Conservation (phyloP, 441 rosid species). For the Aquilaria agallochum region DNA sequence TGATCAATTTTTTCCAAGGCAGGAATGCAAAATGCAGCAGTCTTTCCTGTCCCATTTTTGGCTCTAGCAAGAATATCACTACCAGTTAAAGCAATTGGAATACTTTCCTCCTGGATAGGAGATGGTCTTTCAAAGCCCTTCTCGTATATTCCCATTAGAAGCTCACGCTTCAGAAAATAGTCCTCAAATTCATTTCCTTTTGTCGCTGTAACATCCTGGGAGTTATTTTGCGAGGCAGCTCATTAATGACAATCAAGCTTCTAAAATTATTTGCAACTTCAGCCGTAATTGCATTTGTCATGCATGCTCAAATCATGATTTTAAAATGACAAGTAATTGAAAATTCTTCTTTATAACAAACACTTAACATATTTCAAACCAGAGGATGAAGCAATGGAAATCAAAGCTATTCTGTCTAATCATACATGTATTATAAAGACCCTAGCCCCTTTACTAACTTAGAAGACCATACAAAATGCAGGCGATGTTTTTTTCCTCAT, state of each 20-base stretch:
- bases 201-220: conserved; percentile 92
- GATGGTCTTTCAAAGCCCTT: conserved; percentile 96
- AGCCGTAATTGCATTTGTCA: too few relatives aligned
- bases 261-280: neutral
- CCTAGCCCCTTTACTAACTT: neutral
- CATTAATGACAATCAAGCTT: neutral
- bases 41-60: conserved; percentile 92
- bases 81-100: conserved; percentile 92
- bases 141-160: conserved; percentile 88
- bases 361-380: neutral
- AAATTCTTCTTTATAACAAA: neutral
- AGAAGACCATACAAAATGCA: too few relatives aligned
- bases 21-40: conserved; percentile 93
- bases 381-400: too few relatives aligned
- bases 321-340: neutral
- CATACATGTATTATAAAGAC: neutral
- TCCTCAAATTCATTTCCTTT: conserved; percentile 96
- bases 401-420: neutral
- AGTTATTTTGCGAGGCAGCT: conserved; percentile 3
- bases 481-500: too few relatives aligned
- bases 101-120: conserved; percentile 96
- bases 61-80: conserved; percentile 97
- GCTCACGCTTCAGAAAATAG: conserved; percentile 80
- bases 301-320: neutral
- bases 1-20: conserved; percentile 89